Evolutionary conservation across 768 basidiomycete species (phyloP).

Genomic region (Auricularia auricula-judae): DNA sequence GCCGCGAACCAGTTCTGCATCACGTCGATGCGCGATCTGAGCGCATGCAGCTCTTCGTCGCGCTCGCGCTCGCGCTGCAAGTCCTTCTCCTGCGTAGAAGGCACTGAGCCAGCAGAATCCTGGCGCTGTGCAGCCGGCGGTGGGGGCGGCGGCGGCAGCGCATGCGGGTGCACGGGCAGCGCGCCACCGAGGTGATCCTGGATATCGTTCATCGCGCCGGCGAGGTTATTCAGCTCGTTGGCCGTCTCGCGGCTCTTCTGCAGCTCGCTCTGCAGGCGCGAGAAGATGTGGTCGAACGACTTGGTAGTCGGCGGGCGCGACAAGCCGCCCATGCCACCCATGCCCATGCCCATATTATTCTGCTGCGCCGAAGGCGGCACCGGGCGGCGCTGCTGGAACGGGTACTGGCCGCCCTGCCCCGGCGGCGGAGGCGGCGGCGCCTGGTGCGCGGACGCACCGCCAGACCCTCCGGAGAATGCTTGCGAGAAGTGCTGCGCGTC

Average conservation of each 20-base stretch:
- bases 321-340: slow-evolving; percentile 68
- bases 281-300: slow-evolving; percentile 86
- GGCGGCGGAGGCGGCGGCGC: slow-evolving; percentile 37
- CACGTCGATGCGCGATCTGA: not conserved
- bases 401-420: slow-evolving; percentile 30
- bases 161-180: slow-evolving; percentile 16
- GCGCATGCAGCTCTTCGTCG: not conserved
- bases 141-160: slow-evolving; percentile 4
- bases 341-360: slow-evolving; percentile 3
- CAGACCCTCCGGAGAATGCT: not conserved
- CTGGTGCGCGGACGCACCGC: slow-evolving; percentile 25
- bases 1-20: not conserved
- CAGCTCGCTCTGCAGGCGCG: slow-evolving; percentile 80
- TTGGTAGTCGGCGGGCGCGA: too few species aligned
- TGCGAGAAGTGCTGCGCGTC: slow-evolving; percentile 39
- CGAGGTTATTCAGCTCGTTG: slow-evolving; percentile 68
- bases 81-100: not conserved
- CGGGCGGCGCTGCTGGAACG: too few species aligned
- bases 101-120: not conserved
- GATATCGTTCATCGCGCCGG: slow-evolving; percentile 74
- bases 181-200: slow-evolving; percentile 82
- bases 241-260: slow-evolving; percentile 92
- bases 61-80: not conserved
- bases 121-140: slow-evolving; percentile 2
- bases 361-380: too few species aligned